Conservation (phyloP, 1,284 basidiomycete species). For the Rhodotorula sp. region DNA sequence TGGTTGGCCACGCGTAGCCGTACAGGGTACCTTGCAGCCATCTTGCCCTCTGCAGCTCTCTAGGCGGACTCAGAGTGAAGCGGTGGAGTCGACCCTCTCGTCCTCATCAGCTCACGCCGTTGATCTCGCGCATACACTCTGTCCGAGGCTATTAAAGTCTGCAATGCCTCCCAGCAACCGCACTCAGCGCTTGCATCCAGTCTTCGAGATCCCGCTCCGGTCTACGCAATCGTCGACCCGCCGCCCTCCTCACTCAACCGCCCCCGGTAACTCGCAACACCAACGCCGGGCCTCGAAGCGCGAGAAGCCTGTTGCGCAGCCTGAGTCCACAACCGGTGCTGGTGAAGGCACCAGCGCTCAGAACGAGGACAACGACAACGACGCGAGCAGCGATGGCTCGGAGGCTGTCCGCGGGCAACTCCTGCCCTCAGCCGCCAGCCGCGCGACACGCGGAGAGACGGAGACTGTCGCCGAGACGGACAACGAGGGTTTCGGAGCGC, state of each 20-base stretch:
- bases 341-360: too few species aligned
- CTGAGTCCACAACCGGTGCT: background rate
- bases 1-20: constrained; percentile 66
- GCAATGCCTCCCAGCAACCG: background rate
- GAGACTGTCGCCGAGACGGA: background rate
- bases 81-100: background rate
- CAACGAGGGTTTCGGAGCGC: background rate
- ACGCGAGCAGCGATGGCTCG: background rate
- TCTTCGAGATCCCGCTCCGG: background rate
- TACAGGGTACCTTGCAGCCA: constrained; percentile 18
- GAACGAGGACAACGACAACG: background rate
- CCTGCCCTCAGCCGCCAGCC: background rate
- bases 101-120: background rate
- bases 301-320: too few species aligned
- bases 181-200: background rate
- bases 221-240: background rate
- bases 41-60: background rate
- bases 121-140: background rate
- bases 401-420: background rate
- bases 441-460: background rate
- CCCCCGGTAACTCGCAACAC: background rate
- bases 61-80: too few species aligned
- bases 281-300: too few species aligned
- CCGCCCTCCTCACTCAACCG: background rate
- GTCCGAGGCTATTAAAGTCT: too few species aligned